A percentile compares a stretch with the other conserved stretches of the same genome.
These are phyloP conservation scores for Podila verticillata DNA, from an alignment of 192 early-diverging fungal genomes.

Conservation along the genomic window DNA sequence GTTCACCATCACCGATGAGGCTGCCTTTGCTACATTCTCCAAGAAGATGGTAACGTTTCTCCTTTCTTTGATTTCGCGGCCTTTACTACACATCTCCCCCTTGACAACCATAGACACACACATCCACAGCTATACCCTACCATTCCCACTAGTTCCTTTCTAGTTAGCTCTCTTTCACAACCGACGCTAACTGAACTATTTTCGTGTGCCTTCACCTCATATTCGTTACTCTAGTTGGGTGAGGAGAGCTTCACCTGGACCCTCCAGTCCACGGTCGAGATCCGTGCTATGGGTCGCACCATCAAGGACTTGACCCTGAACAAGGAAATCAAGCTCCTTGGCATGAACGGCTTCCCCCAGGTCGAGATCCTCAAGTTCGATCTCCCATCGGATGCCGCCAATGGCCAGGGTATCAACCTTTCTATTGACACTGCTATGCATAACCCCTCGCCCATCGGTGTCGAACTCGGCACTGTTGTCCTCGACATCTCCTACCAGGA, in stretches of 20 bases:
- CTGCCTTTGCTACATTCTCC: constrained; percentile 48
- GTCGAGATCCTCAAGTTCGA: constrained; percentile 24
- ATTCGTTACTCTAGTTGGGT: neutral
- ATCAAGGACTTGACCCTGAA: constrained; percentile 31
- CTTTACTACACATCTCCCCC: neutral
- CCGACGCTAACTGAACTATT: neutral
- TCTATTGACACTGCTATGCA: constrained; percentile 60
- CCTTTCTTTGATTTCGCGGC: neutral
- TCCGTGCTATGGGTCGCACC: constrained; percentile 47
- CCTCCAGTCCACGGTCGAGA: constrained; percentile 42
- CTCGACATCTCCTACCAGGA: constrained; percentile 51
- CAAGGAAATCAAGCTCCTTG: constrained; percentile 41
- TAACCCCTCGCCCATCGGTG: constrained; percentile 63
- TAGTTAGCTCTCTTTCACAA: no score
- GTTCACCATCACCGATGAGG: constrained; percentile 34
- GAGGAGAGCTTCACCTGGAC: constrained; percentile 36
- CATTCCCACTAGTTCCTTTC: no score
- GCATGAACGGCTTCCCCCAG: constrained; percentile 36
- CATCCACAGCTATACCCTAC: no score
- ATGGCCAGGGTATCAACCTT: constrained; percentile 66
- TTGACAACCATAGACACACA: no score
- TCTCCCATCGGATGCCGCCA: constrained; percentile 42
- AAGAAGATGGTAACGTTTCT: constrained; percentile 53
- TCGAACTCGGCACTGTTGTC: constrained; percentile 50
- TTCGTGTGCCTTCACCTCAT: neutral